Conservation (phyloP, 805 yeast genomes). For the Scheffersomyces ergatensis region DNA sequence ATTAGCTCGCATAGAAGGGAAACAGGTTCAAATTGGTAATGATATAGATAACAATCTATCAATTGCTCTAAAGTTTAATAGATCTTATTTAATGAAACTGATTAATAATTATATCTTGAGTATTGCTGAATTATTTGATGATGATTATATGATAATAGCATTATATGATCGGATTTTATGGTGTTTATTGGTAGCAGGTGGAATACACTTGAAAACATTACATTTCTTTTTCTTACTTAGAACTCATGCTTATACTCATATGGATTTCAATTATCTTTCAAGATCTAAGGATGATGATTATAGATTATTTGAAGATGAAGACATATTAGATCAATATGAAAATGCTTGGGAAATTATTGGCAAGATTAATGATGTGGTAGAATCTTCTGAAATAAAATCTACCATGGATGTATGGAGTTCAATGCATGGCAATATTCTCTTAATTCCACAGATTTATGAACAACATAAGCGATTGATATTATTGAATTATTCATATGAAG, state of each 20-base stretch:
- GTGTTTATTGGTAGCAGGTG: not conserved
- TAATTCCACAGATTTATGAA: not conserved
- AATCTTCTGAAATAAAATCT: not conserved
- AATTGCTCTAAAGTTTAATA: not conserved
- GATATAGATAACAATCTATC: not conserved
- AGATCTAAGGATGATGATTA: not conserved
- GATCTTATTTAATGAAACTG: not conserved
- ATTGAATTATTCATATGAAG: not conserved
- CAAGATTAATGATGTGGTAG: not conserved
- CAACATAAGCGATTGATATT: not conserved
- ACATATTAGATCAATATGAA: not conserved
- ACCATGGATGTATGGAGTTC: not conserved
- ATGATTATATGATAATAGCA: constrained; percentile 1
- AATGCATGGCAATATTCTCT: not conserved
- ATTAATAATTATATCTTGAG: not conserved
- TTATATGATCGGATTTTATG: constrained; percentile 4
- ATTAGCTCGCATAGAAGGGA: not conserved
- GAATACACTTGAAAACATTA: not conserved
- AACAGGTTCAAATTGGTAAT: not conserved
- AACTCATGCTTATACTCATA: constrained; percentile 1
- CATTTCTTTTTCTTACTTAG: constrained; percentile 3
- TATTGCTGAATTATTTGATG: not conserved
- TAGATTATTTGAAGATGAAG: not conserved
- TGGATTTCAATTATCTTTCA: constrained; percentile 1
- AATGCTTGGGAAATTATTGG: not conserved